Evolutionary conservation across 2,329 filamentous ascomycete genomes (phyloP).

Genomic region (Nothophoma quercina): DNA sequence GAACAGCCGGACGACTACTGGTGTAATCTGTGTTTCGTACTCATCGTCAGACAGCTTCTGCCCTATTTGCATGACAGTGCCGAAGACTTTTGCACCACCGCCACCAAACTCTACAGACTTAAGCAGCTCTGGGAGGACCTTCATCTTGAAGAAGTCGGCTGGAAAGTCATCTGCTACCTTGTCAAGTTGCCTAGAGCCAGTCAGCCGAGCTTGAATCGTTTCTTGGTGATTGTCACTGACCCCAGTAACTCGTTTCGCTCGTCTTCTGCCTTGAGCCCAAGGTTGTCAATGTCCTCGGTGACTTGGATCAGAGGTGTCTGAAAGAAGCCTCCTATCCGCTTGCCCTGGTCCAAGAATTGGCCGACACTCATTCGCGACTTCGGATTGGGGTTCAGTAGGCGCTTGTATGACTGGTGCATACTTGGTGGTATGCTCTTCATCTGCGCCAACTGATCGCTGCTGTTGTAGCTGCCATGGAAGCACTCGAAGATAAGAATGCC

Average conservation of each 20-base stretch:
- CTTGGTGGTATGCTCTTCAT: slow-evolving; percentile 84
- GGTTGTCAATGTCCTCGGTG: slow-evolving; percentile 89
- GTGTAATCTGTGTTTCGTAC: slow-evolving; percentile 83
- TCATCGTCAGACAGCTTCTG: slow-evolving; percentile 88
- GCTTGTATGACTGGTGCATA: slow-evolving; percentile 92
- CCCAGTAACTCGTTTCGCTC: slow-evolving; percentile 87
- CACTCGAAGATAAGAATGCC: slow-evolving; percentile 87
- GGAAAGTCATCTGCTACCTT: slow-evolving; percentile 91
- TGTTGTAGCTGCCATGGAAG: slow-evolving; percentile 84
- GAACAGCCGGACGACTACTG: slow-evolving; percentile 87
- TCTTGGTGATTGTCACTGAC: slow-evolving; percentile 49
- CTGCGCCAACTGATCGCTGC: slow-evolving; percentile 80
- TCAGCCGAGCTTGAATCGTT: neutral
- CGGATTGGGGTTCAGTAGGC: slow-evolving; percentile 85
- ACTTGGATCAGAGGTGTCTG: slow-evolving; percentile 91
- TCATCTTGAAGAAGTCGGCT: slow-evolving; percentile 98
- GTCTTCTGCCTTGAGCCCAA: slow-evolving; percentile 84
- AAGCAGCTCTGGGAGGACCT: slow-evolving; percentile 91
- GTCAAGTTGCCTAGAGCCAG: slow-evolving; percentile 70
- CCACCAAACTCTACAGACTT: slow-evolving; percentile 99
- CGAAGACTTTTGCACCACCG: slow-evolving; percentile 89
- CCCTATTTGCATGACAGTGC: slow-evolving; percentile 88
- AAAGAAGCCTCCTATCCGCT: slow-evolving; percentile 83
- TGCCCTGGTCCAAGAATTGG: slow-evolving; percentile 90
- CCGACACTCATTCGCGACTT: slow-evolving; percentile 85